Conservation (phyloP, 768 basidiomycete genomes). For the Boletus insuetus region DNA sequence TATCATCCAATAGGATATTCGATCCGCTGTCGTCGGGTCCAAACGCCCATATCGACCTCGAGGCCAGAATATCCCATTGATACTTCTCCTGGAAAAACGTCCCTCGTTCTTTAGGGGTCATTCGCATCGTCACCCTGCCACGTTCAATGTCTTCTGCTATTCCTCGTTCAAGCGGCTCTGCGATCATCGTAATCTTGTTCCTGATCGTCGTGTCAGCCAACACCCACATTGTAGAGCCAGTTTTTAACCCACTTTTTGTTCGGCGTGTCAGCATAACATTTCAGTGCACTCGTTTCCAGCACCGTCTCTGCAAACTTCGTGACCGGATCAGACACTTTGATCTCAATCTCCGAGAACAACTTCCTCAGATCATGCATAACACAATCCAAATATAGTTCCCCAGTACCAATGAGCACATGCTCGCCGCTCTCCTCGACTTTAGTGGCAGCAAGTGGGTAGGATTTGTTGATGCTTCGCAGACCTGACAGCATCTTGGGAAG, state of each 20-base stretch:
- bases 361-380: constrained; percentile 93
- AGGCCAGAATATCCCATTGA: constrained; percentile 97
- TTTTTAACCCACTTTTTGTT: constrained; percentile 83
- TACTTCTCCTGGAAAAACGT: constrained; percentile 96
- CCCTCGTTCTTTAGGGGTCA: constrained; percentile 93
- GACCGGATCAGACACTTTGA: constrained; percentile 99
- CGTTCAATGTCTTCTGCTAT: constrained; percentile 96
- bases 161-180: constrained; percentile 93
- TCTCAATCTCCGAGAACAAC: constrained; percentile 96
- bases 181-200: constrained; percentile 98
- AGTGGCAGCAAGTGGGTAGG: constrained; percentile 89
- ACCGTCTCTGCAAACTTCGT: constrained; percentile 99
- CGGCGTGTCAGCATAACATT: constrained; percentile 98
- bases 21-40: constrained; percentile 95
- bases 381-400: constrained; percentile 94
- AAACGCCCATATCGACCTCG: constrained; percentile 99
- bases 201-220: constrained; percentile 40
- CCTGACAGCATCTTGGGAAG: constrained; percentile 99
- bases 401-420: constrained; percentile 95
- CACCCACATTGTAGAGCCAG: constrained; percentile 2
- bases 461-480: constrained; percentile 94
- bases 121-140: constrained; percentile 89
- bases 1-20: constrained; percentile 93
- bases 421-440: constrained; percentile 99
- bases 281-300: constrained; percentile 93